Base-by-base conservation (phyloP, 2,329 filamentous ascomycete genomes). In the Xylariaceae sp. region DNA sequence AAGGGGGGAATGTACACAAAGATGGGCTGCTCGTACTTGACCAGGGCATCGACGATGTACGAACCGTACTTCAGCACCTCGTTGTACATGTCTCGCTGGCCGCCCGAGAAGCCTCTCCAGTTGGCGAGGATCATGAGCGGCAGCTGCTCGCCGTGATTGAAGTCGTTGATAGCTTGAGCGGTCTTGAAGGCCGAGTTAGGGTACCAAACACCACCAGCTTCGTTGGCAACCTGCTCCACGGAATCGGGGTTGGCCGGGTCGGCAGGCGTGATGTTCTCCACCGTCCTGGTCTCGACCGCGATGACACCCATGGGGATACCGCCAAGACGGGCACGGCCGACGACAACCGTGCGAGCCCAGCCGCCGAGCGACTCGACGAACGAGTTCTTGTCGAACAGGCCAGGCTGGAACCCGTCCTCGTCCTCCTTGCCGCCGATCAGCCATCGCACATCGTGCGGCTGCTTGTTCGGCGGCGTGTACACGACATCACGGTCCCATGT, bases 171-270 rank as follows among this genome's bases (percentile, higher is more conserved):
- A 40, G 92, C 92, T 68, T 98, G 92, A 3, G 92, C 92, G 47
- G 92, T 98, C 85, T 98, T 98, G 82, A 90, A 98, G 16, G 92
- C 92, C 9, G 90, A 97, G 78, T 98, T 98, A 61, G 92, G 92
- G 71, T 97, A 98, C 92, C 92, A 98, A 18, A 98, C 92, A 71
- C 94, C 92, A 72, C 92, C 92, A 50, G 92, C 92, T 70, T 98
- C 92, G 53, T 88, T 90, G 53, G 76, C 80, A 55, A 97, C 82
- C 69, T 95, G 88, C 70, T 98, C 92, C 53, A 94, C 95, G 3
- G 92, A 98, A 68, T 97, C 92, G 9, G 92, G 89, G 70, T 98
- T 98, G 62, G 92, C 92, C 50, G 92, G 90, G 59, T 98, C 92
- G 37, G 92, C 92, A 44, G 92, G 92, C 4, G 85, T 94, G 55